Evolutionary conservation across 352 stramenopile species (phyloP).

Genomic region (Elongisporangium anandrum): DNA sequence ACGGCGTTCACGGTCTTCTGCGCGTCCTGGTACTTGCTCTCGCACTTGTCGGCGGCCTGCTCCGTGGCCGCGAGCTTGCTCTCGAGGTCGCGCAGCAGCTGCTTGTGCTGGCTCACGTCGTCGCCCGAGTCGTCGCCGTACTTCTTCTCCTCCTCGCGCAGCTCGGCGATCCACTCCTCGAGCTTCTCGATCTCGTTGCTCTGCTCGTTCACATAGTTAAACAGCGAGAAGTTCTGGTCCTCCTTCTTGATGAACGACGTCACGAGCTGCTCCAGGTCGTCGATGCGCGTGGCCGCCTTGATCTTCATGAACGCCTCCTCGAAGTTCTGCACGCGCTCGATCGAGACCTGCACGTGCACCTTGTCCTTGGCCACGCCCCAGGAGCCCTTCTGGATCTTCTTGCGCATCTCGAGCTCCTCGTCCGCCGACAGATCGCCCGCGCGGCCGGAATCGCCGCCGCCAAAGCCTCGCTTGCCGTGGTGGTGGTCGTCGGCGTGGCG

Average conservation of each 20-base stretch:
- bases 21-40: constrained; percentile 85
- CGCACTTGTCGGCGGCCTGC: constrained; percentile 85
- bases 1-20: constrained; percentile 88
- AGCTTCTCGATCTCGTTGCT: constrained; percentile 92
- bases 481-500: constrained; percentile 28
- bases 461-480: constrained; percentile 9
- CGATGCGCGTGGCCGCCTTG: constrained; percentile 88
- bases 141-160: constrained; percentile 82
- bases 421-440: constrained; percentile 45
- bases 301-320: constrained; percentile 96
- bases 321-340: constrained; percentile 92
- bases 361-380: constrained; percentile 86
- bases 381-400: constrained; percentile 68
- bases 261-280: constrained; percentile 91
- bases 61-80: constrained; percentile 70
- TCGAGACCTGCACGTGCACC: constrained; percentile 82
- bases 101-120: constrained; percentile 87
- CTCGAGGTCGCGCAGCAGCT: constrained; percentile 88
- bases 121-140: constrained; percentile 81
- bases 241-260: constrained; percentile 94
- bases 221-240: constrained; percentile 96
- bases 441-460: constrained; percentile 6
- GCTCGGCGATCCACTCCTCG: constrained; percentile 70
- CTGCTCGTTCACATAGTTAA: constrained; percentile 95
- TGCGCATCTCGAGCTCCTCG: constrained; percentile 68